Base-by-base conservation (phyloP, 306 rosid species). In the Dalbergia oliveri region DNA sequence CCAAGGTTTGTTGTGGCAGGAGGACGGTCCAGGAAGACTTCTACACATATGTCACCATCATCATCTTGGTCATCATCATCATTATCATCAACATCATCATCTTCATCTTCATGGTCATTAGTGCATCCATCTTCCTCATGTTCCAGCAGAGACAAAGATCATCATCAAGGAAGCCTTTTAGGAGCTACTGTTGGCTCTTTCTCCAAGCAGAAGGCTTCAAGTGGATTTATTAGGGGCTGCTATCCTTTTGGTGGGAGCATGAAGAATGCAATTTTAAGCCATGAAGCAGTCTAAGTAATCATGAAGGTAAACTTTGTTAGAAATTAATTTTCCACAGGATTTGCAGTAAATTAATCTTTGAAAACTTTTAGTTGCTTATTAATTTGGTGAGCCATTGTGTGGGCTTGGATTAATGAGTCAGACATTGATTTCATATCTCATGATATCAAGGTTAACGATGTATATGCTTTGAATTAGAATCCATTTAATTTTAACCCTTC, bases 141-240 rank as follows among this genome's bases (percentile, higher is more conserved):
- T 43, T 61, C 78, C 65, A 47, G 15, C 18, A 50, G 33, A 21
- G 81, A 74, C 26, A 59, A 5, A 0, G 39, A 35, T 8, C 13
- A 50, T 11, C 47, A 74, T 61, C 59, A 75, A 16, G 60, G 75
- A 70, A 69, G 51, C 58, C 31, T 84, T 59, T 63, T 82, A 11
- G 65, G 57, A 50, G 3, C 69, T 10, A 13, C 12, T 60, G 37
- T 31, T 54, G 18, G 58, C 43, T 41, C 66, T 60, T 15, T 51
- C 35, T 49, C 44, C 21, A 74, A 68, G 68, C 78, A 68, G 11
- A 56, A 47, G 13, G 69, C 44, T 80, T 35, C 82, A n/a, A 70
- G 73, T 4, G 34, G 56, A 53, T 60, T 69, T 45, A 63, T 69
- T 45, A 69, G 79, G 62, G 75, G 86, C 9, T 63, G 84, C 63